Evolutionary conservation across 2,329 filamentous ascomycete genomes (phyloP).

Genomic region (Xylariaceae sp.): DNA sequence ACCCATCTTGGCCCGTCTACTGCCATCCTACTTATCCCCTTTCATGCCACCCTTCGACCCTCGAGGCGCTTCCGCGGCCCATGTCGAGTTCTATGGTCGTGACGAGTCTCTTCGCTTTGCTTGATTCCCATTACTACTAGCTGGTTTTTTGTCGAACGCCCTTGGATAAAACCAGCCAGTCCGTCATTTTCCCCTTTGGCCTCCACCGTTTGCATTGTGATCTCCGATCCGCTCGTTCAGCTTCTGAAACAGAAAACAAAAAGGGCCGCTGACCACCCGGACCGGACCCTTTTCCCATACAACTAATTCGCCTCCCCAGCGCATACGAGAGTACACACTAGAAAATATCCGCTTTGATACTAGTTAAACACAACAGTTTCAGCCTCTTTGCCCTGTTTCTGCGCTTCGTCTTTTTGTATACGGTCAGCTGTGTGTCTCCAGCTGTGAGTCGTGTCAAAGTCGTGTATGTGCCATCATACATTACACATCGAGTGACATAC

Average conservation of each 20-base stretch:
- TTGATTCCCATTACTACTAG: not conserved
- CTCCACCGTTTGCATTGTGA: conserved; percentile 7
- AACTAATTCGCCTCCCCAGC: not conserved
- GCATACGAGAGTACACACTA: not conserved
- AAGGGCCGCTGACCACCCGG: not conserved
- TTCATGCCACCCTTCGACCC: conserved; percentile 7
- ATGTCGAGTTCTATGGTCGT: not conserved
- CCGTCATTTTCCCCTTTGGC: not conserved
- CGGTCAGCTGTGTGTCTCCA: conserved; percentile 7
- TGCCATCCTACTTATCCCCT: conserved; percentile 1
- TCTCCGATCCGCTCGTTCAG: conserved; percentile 2
- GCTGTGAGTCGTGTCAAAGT: too few relatives aligned
- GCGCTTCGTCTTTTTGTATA: not conserved
- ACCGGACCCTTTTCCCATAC: not conserved
- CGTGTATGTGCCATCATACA: conserved; percentile 15
- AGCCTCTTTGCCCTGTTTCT: conserved; percentile 15
- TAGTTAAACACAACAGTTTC: conserved; percentile 21
- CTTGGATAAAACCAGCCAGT: not conserved
- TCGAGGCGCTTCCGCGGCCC: conserved; percentile 1
- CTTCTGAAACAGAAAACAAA: conserved; percentile 3
- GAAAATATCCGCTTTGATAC: conserved; percentile 14
- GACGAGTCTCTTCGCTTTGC: not conserved
- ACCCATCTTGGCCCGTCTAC: not conserved
- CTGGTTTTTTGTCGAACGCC: not conserved
- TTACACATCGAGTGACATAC: conserved; percentile 9